These are phyloP conservation scores for Beauveria scarabaeidicola DNA, from an alignment of 2,329 filamentous ascomycete species.

Conservation along the genomic window DNA sequence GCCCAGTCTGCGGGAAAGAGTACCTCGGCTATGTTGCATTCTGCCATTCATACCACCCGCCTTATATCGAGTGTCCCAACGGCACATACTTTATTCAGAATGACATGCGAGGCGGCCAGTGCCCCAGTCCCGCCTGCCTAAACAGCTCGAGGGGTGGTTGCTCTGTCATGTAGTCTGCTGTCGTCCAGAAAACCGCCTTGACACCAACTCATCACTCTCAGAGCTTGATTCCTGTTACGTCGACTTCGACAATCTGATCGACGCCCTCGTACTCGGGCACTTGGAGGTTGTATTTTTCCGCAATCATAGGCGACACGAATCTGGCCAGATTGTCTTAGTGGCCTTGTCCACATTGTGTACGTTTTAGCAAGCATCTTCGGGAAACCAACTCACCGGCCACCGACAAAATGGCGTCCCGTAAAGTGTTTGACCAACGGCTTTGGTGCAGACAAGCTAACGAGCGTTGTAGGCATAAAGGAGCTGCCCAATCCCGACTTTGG, in stretches of 20 bases:
- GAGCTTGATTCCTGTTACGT: conserved; percentile 26
- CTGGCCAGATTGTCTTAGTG: conserved; percentile 30
- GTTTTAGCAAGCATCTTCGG: not conserved
- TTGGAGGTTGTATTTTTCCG: conserved; percentile 78
- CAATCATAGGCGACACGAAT: conserved; percentile 70
- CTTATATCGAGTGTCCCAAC: conserved; percentile 37
- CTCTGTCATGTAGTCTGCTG: conserved; percentile 37
- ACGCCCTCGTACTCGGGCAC: conserved; percentile 75
- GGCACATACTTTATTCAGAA: conserved; percentile 31
- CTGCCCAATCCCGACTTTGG: conserved; percentile 68
- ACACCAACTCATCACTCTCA: not conserved
- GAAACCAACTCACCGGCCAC: conserved; percentile 58
- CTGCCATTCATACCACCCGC: conserved; percentile 43
- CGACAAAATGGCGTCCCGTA: conserved; percentile 81
- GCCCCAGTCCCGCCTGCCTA: conserved; percentile 51
- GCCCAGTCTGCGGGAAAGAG: conserved; percentile 51
- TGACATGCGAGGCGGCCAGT: conserved; percentile 44
- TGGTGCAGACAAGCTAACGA: conserved; percentile 86
- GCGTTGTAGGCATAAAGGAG: conserved; percentile 67
- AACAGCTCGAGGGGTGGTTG: conserved; percentile 50
- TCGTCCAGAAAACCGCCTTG: conserved; percentile 16
- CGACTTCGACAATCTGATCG: conserved; percentile 81
- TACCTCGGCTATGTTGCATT: conserved; percentile 52
- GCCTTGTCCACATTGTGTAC: not conserved
- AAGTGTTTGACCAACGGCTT: conserved; percentile 85